Evolutionary conservation across 228 moss, liverwort and hornwort species (phyloP).

Genomic region (Sphagnum magellanicum): DNA sequence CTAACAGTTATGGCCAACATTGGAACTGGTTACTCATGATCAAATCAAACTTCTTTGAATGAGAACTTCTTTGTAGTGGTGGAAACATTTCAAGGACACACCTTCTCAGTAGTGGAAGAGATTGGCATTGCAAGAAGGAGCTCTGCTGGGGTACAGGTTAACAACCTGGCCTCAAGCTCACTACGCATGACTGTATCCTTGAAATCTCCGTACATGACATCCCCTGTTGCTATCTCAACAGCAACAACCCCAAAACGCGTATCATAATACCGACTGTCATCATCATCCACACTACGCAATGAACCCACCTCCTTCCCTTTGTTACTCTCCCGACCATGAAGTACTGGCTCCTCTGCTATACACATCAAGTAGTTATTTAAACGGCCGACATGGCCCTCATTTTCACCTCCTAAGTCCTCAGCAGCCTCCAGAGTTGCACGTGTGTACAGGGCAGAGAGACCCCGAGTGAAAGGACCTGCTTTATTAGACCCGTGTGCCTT

Average conservation of each 20-base stretch:
- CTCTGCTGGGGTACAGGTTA: slow-evolving; percentile 84
- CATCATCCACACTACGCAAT: slow-evolving; percentile 21
- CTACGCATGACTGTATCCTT: slow-evolving; percentile 77
- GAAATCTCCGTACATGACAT: slow-evolving; percentile 86
- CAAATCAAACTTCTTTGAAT: background rate
- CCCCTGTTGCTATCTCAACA: slow-evolving; percentile 83
- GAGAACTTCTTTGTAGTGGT: background rate
- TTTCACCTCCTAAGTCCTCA: slow-evolving; percentile 69
- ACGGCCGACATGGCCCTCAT: slow-evolving; percentile 44
- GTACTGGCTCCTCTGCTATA: slow-evolving; percentile 65
- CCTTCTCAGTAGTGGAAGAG: slow-evolving; percentile 85
- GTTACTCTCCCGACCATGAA: slow-evolving; percentile 25
- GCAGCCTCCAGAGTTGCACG: slow-evolving; percentile 90
- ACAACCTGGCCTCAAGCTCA: slow-evolving; percentile 74
- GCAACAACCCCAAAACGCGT: slow-evolving; percentile 79
- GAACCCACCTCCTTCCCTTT: slow-evolving; percentile 22
- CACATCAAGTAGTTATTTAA: slow-evolving; percentile 91
- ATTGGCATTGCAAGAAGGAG: slow-evolving; percentile 80
- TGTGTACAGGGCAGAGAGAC: slow-evolving; percentile 89
- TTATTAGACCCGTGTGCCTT: slow-evolving; percentile 91
- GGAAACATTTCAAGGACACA: slow-evolving; percentile 8
- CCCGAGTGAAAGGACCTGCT: slow-evolving; percentile 77
- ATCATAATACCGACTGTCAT: slow-evolving; percentile 55
- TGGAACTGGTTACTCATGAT: background rate
- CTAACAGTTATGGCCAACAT: background rate